Evolutionary conservation across 768 basidiomycete species (phyloP).

Genomic region (Lepiota brunneoincarnata): DNA sequence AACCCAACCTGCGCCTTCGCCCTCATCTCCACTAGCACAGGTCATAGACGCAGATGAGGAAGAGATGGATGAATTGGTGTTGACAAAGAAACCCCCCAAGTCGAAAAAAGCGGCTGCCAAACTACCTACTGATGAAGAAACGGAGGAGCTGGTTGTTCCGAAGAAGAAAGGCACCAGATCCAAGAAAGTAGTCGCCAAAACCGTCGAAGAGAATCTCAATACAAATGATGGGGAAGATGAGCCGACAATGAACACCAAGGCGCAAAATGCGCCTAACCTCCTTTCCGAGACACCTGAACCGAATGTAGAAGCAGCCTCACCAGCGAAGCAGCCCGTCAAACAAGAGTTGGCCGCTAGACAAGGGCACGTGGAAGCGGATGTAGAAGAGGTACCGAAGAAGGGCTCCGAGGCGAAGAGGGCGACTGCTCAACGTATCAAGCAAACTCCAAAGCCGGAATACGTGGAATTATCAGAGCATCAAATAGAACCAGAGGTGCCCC

Average conservation of each 20-base stretch:
- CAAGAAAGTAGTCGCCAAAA: background rate
- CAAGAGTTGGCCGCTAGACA: background rate
- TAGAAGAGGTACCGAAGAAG: background rate
- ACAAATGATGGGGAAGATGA: background rate
- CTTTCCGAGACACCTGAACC: constrained; percentile 31
- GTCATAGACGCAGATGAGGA: constrained; percentile 23
- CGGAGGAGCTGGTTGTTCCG: constrained; percentile 18
- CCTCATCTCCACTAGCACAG: background rate
- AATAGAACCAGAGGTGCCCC: background rate
- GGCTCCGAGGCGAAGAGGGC: constrained; percentile 1
- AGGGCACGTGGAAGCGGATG: constrained; percentile 10
- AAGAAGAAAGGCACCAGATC: constrained; percentile 16
- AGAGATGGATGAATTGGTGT: constrained; percentile 14
- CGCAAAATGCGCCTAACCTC: constrained; percentile 34
- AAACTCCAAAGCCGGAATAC: background rate
- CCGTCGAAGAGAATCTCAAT: background rate
- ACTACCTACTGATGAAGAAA: constrained; percentile 12
- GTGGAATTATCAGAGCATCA: too few relatives aligned
- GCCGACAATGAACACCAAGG: constrained; percentile 14
- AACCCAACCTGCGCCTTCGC: constrained; percentile 6
- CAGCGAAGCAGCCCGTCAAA: background rate
- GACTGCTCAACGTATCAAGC: background rate
- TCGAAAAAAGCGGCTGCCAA: background rate
- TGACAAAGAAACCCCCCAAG: constrained; percentile 10
- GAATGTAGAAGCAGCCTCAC: constrained; percentile 15